Percentiles rank a stretch among this genome's conserved stretches.
Conservation (phyloP, 2,329 filamentous ascomycete species). For the Penicillium sp. region DNA sequence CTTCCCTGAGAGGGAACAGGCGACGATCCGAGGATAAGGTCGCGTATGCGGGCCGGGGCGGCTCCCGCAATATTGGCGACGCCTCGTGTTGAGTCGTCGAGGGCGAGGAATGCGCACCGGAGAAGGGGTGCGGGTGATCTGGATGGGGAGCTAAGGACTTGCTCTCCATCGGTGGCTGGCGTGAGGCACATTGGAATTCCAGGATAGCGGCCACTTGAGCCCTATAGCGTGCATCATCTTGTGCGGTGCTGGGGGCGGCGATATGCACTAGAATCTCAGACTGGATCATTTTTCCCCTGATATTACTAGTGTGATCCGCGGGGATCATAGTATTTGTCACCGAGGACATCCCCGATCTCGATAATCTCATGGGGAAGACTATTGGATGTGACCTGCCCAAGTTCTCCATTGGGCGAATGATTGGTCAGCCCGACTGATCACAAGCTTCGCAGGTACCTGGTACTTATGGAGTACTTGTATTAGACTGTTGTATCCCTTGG, state of each 20-base stretch:
- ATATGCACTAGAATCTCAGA: conserved; percentile 43
- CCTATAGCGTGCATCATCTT: conserved; percentile 40
- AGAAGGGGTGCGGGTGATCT: background rate
- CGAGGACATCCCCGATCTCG: background rate
- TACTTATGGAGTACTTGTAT: background rate
- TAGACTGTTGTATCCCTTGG: rapidly evolving
- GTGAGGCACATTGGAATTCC: conserved; percentile 32
- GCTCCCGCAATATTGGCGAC: conserved; percentile 5
- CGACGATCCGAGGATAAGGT: background rate
- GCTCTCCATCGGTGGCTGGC: conserved; percentile 8
- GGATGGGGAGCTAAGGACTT: background rate
- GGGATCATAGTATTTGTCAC: conserved; percentile 2
- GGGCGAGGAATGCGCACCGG: background rate
- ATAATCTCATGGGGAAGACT: background rate
- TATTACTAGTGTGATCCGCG: background rate
- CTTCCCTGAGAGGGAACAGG: background rate
- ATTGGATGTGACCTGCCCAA: background rate
- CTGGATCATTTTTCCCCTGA: background rate
- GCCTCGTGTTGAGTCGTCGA: conserved; percentile 2
- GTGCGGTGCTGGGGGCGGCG: conserved; percentile 36
- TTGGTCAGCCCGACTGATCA: conserved; percentile 4
- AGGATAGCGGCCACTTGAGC: conserved; percentile 39
- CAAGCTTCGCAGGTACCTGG: background rate
- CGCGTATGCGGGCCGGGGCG: conserved; percentile 1
- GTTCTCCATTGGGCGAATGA: background rate